Evolutionary conservation across 768 basidiomycete genomes (phyloP), one percentile per base, ranked within the genome.

Genomic region (Naganishia randhawae): DNA sequence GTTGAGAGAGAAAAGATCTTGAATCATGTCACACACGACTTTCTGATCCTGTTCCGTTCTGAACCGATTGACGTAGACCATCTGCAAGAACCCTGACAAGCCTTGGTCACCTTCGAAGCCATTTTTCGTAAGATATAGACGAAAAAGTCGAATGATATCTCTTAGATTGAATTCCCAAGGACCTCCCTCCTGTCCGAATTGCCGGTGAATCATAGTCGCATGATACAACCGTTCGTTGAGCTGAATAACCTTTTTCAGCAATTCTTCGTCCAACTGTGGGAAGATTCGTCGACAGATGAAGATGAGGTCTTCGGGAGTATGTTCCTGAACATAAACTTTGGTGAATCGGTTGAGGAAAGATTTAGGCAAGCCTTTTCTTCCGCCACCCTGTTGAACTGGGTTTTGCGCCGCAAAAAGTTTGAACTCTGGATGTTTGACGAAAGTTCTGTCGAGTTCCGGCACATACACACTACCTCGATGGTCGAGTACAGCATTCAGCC

Each of bases 101-200:
- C 87, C 84, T 61, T 65, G n/a, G 52, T 71, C 71, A 42, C 75
- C 55, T 65, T 82, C 80, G 48, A 81, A 67, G 1, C 78, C 80
- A 37, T 81, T 75, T 50, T 73, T 71, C 19, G 68, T 50, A 29
- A 71, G 69, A 16, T 81, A 66, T 42, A 83, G 84, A 0, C 83
- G 83, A 37, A 88, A 86, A 94, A 96, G 96, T 51, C 96, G 86
- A 67, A 92, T 85, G 66, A 97, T 84, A 80, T 99, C 95, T 16
- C 95, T 89, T 33, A 99, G 83, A 77, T 99, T 99, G 83, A 98
- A 96, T 76, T 99, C 95, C 95, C 95, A 99, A 5, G 95, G 96
- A 65, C 86, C 84, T 10, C 94, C 94, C 64, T 89, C 86, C 41
- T 85, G 83, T 2, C 85, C 93, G 77, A 96, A 92, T 2, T 83